Evolutionary conservation across 1,284 basidiomycete genomes (phyloP).

Genomic region (Apiotrichum mycotoxinovorans): DNA sequence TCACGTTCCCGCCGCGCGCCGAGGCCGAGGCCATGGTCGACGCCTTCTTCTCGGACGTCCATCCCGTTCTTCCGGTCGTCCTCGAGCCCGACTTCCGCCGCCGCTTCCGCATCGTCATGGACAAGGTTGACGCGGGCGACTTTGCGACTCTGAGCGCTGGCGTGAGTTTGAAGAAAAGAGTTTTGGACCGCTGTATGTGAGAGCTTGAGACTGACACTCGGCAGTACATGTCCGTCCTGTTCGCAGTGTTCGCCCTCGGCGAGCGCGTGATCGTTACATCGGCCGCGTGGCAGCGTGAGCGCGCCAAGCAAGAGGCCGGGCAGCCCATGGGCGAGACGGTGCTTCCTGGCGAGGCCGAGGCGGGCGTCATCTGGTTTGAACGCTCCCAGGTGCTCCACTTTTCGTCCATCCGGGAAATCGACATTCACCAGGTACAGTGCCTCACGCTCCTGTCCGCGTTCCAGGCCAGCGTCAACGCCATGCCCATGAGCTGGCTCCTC

Average conservation of each 20-base stretch:
- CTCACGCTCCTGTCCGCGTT: constrained; percentile 82
- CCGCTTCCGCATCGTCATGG: constrained; percentile 69
- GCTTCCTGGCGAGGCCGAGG: constrained; percentile 43
- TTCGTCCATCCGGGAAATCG: constrained; percentile 76
- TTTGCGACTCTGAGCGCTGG: constrained; percentile 16
- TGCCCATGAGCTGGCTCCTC: constrained; percentile 85
- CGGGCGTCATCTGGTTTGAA: constrained; percentile 46
- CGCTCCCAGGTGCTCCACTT: constrained; percentile 76
- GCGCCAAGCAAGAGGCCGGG: constrained; percentile 55
- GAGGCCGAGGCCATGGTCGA: constrained; percentile 80
- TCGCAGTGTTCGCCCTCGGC: constrained; percentile 75
- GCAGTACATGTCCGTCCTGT: constrained; percentile 81
- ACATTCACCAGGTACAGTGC: constrained; percentile 76
- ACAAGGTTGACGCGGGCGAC: constrained; percentile 48
- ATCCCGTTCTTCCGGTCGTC: constrained; percentile 77
- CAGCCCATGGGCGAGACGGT: constrained; percentile 29
- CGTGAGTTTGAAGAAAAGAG: constrained; percentile 18
- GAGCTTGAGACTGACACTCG: constrained; percentile 46
- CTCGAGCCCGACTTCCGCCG: constrained; percentile 74
- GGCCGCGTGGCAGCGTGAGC: constrained; percentile 58
- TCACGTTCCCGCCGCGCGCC: constrained; percentile 76
- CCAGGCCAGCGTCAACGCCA: constrained; percentile 80
- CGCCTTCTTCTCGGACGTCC: constrained; percentile 75
- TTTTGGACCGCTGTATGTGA: not conserved
- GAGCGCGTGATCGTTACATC: constrained; percentile 57